A percentile compares a stretch with the other conserved stretches of the same genome.
These are phyloP conservation scores for Fusarium sacchari DNA, from an alignment of 2,329 filamentous ascomycete genomes.

Conservation along the genomic window DNA sequence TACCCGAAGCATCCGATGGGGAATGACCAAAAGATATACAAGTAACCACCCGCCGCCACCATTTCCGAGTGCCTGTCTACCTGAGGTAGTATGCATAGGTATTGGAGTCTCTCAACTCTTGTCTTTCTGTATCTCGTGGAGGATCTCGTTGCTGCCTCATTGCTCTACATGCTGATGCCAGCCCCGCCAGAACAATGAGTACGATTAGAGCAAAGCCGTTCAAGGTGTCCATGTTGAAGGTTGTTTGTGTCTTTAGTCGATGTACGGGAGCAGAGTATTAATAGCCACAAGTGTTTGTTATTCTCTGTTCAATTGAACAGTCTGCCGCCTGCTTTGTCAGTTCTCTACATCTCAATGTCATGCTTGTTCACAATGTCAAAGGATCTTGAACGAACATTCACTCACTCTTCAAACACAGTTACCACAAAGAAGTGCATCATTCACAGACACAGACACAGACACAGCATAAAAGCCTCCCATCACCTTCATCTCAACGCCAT, in stretches of 20 bases:
- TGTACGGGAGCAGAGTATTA: not conserved
- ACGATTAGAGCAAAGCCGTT: not conserved
- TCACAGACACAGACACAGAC: not conserved
- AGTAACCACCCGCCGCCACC: not conserved
- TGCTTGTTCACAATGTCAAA: not conserved
- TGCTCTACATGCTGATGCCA: not conserved
- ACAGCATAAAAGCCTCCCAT: not conserved
- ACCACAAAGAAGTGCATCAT: not conserved
- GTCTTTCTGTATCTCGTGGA: slow-evolving; percentile 1
- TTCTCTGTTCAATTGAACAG: not conserved
- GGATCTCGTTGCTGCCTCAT: not conserved
- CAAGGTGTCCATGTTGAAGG: not conserved
- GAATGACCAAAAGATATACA: slow-evolving; percentile 23
- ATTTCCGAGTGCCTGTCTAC: not conserved
- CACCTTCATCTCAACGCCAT: not conserved
- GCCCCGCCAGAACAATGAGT: slow-evolving; percentile 2
- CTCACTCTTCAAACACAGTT: not conserved
- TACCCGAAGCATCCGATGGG: slow-evolving; percentile 35
- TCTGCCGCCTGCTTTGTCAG: not conserved
- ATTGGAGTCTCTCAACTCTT: not conserved
- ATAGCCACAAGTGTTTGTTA: not conserved
- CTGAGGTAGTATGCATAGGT: not conserved
- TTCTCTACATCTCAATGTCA: not conserved
- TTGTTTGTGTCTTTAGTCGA: not conserved
- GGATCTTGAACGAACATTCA: not conserved